Evolutionary conservation across 2,329 filamentous ascomycete species (phyloP), one percentile per base, ranked within the genome.

Genomic region (Exophiala phaeomuriformis): DNA sequence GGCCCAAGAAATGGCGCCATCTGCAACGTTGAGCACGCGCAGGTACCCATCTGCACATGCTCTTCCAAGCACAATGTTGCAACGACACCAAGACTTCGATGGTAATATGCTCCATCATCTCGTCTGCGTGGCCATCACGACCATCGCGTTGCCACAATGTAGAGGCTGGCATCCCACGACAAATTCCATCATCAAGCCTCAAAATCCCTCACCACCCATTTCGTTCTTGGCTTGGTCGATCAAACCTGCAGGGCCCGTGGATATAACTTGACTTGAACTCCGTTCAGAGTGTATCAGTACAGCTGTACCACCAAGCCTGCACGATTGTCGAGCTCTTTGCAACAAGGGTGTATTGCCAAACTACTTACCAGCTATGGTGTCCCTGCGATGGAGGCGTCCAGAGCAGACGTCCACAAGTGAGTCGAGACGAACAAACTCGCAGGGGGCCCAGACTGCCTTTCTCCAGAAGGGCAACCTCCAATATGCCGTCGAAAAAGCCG

Each of bases 401-500:
- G 12, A 27, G 10, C 5, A 19, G 19, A 19, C 19, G 19, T 19
- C 19, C 19, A 19, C 19, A 19, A 19, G 19, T 19, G 19, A 19
- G 19, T 19, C 19, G 19, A 19, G 19, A 19, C 19, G 19, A 19
- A 19, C 19, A 19, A 19, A 19, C 19, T 19, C 19, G 19, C 19
- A 19, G 19, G 19, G 19, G 19, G 19, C 19, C 19, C 5, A 45
- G 8, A 52, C 51, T 28, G 41, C 45, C 41, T 53, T 56, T 32
- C 42, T 67, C 35, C 60, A 56, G 2, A 69, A 72, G 53, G 73
- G 74, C 2, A 68, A 69, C 49, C 66, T 76, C 10, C 67, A 72
- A 6, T 77, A 72, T 55, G 69, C 71, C 7, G 63, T 64, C 55
- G 71, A 66, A 57, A 66, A 67, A 57, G 76, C 72, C 1, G 75